Conservation (phyloP, 2,329 filamentous ascomycete species). For the Clonostachys byssicola region DNA sequence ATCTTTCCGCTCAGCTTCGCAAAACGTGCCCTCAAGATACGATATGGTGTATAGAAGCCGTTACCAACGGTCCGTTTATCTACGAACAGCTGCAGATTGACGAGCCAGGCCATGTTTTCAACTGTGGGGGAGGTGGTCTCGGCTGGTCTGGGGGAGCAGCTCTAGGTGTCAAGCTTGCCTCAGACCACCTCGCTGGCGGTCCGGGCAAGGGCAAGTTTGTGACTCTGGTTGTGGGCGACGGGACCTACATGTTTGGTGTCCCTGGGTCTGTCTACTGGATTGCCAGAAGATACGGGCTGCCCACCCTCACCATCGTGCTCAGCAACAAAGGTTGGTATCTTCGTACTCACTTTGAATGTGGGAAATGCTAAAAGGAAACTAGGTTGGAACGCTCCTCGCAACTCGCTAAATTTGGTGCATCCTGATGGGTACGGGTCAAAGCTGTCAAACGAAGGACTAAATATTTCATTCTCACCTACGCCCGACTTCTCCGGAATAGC, state of each 20-base stretch:
- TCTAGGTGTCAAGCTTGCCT: conserved; percentile 70
- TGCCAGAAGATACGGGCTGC: conserved; percentile 47
- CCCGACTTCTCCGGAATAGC: conserved; percentile 59
- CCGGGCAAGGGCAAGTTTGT: conserved; percentile 42
- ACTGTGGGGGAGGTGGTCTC: conserved; percentile 72
- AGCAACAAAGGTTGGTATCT: conserved; percentile 46
- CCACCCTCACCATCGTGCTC: conserved; percentile 48
- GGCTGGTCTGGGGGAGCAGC: conserved; percentile 76
- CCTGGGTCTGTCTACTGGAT: conserved; percentile 55
- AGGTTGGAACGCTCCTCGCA: conserved; percentile 58
- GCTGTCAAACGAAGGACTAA: conserved; percentile 56
- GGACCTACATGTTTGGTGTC: conserved; percentile 51
- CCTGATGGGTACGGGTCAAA: conserved; percentile 49
- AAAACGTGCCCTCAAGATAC: conserved; percentile 34
- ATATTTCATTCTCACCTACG: conserved; percentile 54
- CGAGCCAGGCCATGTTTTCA: conserved; percentile 67
- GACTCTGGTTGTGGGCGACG: conserved; percentile 52
- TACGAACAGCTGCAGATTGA: conserved; percentile 67
- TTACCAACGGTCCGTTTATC: conserved; percentile 63
- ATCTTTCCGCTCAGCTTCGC: conserved; percentile 4
- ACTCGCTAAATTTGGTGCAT: conserved; percentile 52
- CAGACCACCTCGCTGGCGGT: conserved; percentile 25
- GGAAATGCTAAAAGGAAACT: conserved; percentile 4
- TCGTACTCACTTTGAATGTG: conserved; percentile 1
- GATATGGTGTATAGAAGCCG: conserved; percentile 71